Evolutionary conservation across 257 asterid genomes (phyloP), one percentile per base, ranked within the genome.

Genomic region (Ilex asprella): DNA sequence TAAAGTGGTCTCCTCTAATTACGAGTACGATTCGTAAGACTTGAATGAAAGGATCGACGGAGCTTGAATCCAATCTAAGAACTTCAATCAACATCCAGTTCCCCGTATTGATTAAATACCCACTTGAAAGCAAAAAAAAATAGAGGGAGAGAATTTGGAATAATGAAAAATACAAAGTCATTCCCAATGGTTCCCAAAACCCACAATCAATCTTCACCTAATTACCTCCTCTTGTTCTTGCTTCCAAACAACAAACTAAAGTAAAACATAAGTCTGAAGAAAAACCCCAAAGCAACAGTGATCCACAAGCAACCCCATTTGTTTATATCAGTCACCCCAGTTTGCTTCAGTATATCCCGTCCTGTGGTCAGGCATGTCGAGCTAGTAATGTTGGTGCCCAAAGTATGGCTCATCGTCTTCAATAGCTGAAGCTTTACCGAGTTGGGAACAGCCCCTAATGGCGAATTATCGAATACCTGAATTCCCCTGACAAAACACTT

Each of bases 301-400:
- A 84, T 79, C 91, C 84, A 81, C 77, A 84, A 68, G 71, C 91
- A 81, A 30, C 65, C 69, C 91, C 91, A 84, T 21, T 72, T 84
- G 31, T 72, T 76, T 2, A 84, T 49, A 60, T 81, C 91, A 0
- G 68, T 73, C 5, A 81, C 91, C 1, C 91, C 87, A 2, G 71
- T 61, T 55, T 73, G 84, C 65, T 69, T 75, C 78, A 84, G 43
- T 32, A 84, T 63, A 15, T 84, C 86, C 1, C 70, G 6, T 2
- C 87, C 87, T 0, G 75, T 76, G 0, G 78, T 79, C 76, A 84
- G 53, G 62, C 87, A 84, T 2, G 84, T 84, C 1, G 84, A 32
- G 7, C 79, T 70, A 2, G 87, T 81, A 14, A 84, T 84, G 39
- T 81, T 81, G 75, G 65, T 43, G 21, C 85, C 85, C 73, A 84